phyloP scores from a whole-genome alignment of 345 rosid species.

The Pseudoturritis turrita region DNA sequence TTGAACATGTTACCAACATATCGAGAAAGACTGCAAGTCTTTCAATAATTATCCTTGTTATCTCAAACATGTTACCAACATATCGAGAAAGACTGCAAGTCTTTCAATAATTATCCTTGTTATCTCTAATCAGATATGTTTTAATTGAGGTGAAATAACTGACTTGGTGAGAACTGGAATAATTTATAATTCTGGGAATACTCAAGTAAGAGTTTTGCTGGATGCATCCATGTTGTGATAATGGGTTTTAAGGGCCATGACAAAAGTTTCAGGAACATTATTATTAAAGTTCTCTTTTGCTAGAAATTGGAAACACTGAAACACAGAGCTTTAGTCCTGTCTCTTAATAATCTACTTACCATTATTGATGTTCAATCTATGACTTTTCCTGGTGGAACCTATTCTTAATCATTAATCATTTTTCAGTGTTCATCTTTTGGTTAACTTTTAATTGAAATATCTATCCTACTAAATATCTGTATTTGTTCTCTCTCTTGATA shows the following conservation, averaged over 20 bases:
- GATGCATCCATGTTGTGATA: neutral
- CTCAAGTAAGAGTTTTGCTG: neutral
- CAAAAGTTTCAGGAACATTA: conserved; percentile 5
- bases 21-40: too few relatives aligned
- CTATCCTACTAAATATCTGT: neutral
- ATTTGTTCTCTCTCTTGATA: neutral
- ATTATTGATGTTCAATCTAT: conserved; percentile 1
- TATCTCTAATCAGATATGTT: too few relatives aligned
- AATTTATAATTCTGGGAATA: neutral
- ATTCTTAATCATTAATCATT: conserved; percentile 16
- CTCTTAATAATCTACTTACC: neutral
- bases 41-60: too few relatives aligned
- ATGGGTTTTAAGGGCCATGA: neutral
- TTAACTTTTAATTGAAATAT: conserved; percentile 15
- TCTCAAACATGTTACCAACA: neutral
- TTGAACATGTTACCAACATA: neutral
- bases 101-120: too few relatives aligned
- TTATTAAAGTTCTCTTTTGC: conserved; percentile 4
- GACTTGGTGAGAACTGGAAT: neutral
- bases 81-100: too few relatives aligned
- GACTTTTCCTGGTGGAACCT: conserved; percentile 14
- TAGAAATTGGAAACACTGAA: neutral
- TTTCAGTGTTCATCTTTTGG: conserved; percentile 4
- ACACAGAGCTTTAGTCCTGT: neutral
- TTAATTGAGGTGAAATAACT: neutral